A percentile compares a stretch with the other conserved stretches of the same genome.
Evolutionary conservation across 108 stramenopile genomes (phyloP).

Genomic region (Fistulifera pelliculosa): DNA sequence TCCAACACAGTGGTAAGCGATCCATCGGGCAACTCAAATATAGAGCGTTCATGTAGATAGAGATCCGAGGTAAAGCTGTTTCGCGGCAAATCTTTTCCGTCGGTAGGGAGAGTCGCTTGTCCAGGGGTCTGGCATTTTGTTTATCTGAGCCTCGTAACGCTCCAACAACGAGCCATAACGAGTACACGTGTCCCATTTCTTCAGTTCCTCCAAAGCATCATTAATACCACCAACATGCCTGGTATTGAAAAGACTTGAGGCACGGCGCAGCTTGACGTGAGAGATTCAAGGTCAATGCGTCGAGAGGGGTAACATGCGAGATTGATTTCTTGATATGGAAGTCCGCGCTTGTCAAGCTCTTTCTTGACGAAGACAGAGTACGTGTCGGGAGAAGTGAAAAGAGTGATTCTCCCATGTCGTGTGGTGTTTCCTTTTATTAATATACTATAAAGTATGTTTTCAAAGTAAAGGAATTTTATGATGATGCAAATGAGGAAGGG

Average conservation of each 20-base stretch:
- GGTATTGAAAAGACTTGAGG: constrained; percentile 11
- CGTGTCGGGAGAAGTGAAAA: background rate
- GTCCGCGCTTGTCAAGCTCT: constrained; percentile 1
- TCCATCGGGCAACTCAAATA: constrained; percentile 34
- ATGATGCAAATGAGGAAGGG: too few species aligned
- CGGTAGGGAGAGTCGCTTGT: background rate
- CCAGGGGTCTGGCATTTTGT: background rate
- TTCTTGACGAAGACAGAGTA: background rate
- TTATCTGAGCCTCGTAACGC: constrained; percentile 1
- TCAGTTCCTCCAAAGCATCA: background rate
- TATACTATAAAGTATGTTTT: too few species aligned
- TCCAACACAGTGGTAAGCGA: constrained; percentile 22
- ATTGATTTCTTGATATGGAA: constrained; percentile 8
- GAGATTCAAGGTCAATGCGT: background rate
- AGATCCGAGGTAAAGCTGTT: too few species aligned
- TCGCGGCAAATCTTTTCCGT: background rate
- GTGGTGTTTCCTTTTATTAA: background rate
- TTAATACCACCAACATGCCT: constrained; percentile 3
- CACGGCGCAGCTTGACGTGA: background rate
- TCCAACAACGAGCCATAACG: background rate
- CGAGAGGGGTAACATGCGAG: background rate
- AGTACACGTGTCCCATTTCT: background rate
- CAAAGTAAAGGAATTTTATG: too few species aligned
- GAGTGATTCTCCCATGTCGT: background rate
- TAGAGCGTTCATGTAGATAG: background rate